Conservation (phyloP, 2,329 filamentous ascomycete genomes). For the Cercospora berteroae region DNA sequence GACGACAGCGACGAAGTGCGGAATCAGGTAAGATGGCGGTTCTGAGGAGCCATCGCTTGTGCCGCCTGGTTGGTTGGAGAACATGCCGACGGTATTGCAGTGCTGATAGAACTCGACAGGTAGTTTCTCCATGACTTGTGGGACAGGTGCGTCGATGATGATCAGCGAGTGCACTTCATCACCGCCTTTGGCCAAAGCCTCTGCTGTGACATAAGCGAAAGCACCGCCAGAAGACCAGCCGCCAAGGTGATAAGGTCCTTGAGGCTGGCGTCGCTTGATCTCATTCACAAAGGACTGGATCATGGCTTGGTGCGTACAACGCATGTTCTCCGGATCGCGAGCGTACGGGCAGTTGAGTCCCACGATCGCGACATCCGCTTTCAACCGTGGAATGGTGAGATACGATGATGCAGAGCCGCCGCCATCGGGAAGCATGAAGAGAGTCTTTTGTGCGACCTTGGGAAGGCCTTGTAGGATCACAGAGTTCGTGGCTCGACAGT, state of each 20-base stretch:
- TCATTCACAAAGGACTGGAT: slow-evolving; percentile 25
- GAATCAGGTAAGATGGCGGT: slow-evolving; percentile 49
- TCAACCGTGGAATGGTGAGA: slow-evolving; percentile 39
- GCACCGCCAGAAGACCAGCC: slow-evolving; percentile 27
- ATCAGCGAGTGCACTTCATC: slow-evolving; percentile 1
- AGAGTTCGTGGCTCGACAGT: slow-evolving; percentile 5
- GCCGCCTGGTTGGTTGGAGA: neutral
- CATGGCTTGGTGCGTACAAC: slow-evolving; percentile 8
- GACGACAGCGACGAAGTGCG: slow-evolving; percentile 54
- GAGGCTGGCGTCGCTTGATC: slow-evolving; percentile 40
- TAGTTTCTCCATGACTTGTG: slow-evolving; percentile 42
- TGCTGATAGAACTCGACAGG: slow-evolving; percentile 53
- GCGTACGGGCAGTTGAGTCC: slow-evolving; percentile 49
- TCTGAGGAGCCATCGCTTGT: neutral
- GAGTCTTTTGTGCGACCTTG: slow-evolving; percentile 16
- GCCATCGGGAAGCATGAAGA: slow-evolving; percentile 47
- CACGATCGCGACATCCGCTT: slow-evolving; percentile 7
- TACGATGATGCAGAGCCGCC: slow-evolving; percentile 50
- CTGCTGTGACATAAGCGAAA: slow-evolving; percentile 18
- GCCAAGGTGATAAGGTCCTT: slow-evolving; percentile 40
- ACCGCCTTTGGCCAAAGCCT: neutral
- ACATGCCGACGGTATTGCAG: neutral
- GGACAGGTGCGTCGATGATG: slow-evolving; percentile 26
- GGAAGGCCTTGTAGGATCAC: slow-evolving; percentile 24
- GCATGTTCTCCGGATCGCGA: slow-evolving; percentile 14